Conservation (phyloP, 331 rosid genomes). For the Saraca asoca region DNA sequence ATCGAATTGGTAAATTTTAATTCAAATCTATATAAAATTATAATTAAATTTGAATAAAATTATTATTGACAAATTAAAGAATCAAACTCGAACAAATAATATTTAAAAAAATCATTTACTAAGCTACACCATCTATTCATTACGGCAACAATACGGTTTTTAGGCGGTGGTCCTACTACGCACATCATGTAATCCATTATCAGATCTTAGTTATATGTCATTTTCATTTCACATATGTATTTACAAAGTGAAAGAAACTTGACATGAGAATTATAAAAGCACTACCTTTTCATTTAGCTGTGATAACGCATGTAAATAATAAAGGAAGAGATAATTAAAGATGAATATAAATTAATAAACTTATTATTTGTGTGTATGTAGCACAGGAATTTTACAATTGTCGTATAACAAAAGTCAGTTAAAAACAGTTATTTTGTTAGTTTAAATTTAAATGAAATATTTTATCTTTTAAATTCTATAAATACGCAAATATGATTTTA, state of each 20-base stretch:
- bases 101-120: slow-evolving; percentile 6
- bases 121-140: slow-evolving; percentile 23
- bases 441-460: too few species aligned
- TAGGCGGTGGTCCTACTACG: slow-evolving; percentile 28
- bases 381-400: too few species aligned
- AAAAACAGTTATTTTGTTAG: too few species aligned
- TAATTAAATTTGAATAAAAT: too few species aligned
- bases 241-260: slow-evolving; percentile 22
- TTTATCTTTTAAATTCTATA: too few species aligned
- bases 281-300: background rate
- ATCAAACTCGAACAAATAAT: too few species aligned
- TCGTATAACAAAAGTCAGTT: too few species aligned
- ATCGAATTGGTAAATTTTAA: too few species aligned
- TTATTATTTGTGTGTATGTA: too few species aligned
- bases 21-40: too few species aligned
- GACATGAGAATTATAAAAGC: slow-evolving; percentile 13
- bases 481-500: too few species aligned
- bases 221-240: slow-evolving; percentile 39
- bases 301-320: background rate
- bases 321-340: background rate
- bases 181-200: slow-evolving; percentile 29
- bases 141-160: slow-evolving; percentile 11
- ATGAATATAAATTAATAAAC: slow-evolving; percentile 1
- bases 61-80: too few species aligned
- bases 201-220: slow-evolving; percentile 41